These are phyloP conservation scores for Shiraia sp. DNA, from an alignment of 2,329 filamentous ascomycete genomes.

Conservation along the genomic window DNA sequence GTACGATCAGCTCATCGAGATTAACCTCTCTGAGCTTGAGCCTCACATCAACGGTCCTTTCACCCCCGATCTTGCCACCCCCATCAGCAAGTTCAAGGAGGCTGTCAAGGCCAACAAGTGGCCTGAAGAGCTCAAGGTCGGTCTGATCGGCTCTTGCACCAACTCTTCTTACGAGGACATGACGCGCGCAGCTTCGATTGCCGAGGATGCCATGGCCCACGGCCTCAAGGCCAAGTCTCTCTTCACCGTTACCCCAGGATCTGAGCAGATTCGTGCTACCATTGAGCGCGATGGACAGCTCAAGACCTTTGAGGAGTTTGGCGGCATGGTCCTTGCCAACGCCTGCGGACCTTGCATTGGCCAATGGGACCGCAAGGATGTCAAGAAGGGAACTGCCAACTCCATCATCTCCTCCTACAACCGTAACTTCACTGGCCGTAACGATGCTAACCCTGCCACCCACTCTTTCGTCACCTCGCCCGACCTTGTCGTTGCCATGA, in stretches of 20 bases:
- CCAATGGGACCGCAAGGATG: constrained; percentile 92
- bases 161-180: constrained; percentile 91
- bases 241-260: constrained; percentile 95
- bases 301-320: constrained; percentile 93
- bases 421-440: constrained; percentile 99
- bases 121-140: constrained; percentile 96
- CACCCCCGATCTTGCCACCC: constrained; percentile 96
- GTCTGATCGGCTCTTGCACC: constrained; percentile 97
- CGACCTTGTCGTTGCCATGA: constrained; percentile 84
- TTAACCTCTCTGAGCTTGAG: constrained; percentile 93
- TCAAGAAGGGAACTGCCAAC: constrained; percentile 94
- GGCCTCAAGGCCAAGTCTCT: constrained; percentile 91
- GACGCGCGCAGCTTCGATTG: constrained; percentile 89
- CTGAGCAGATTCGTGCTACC: constrained; percentile 91
- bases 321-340: constrained; percentile 91
- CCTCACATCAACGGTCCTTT: constrained; percentile 99
- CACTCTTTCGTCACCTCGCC: constrained; percentile 93
- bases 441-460: constrained; percentile 92
- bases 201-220: constrained; percentile 85
- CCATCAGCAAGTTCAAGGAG: constrained; percentile 96
- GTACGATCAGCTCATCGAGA: constrained; percentile 95
- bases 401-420: constrained; percentile 99
- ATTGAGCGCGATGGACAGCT: constrained; percentile 87
- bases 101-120: constrained; percentile 93
- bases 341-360: constrained; percentile 76